Conservation (phyloP, 257 asterid species). For the Ophiorrhiza pumila region DNA sequence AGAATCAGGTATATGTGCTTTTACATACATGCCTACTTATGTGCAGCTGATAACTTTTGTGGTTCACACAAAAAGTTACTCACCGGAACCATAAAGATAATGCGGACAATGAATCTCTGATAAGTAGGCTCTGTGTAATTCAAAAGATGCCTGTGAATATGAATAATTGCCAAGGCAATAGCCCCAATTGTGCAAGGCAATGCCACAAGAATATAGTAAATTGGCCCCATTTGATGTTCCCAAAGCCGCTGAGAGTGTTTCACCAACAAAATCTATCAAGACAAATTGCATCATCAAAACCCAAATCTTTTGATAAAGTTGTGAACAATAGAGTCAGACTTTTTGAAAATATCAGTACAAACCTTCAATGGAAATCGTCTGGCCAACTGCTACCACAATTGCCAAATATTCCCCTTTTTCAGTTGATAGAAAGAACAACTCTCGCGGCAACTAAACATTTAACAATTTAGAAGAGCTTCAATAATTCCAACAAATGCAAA, state of each 20-base stretch:
- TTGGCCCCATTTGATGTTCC: conserved; percentile 61
- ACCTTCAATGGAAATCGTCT: not conserved
- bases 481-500: not conserved
- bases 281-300: not conserved
- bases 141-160: conserved; percentile 83
- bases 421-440: conserved; percentile 3
- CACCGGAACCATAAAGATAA: conserved; percentile 98
- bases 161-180: conserved; percentile 61
- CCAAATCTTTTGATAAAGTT: not conserved
- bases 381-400: not conserved
- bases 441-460: not conserved
- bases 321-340: no score
- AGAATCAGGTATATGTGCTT: not conserved
- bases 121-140: conserved; percentile 93
- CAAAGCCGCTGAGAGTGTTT: not conserved
- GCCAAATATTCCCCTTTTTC: not conserved
- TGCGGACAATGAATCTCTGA: conserved; percentile 95
- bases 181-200: conserved; percentile 90
- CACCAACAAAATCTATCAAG: conserved; percentile 15
- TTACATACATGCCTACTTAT: not conserved
- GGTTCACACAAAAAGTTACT: conserved; percentile 28
- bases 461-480: not conserved
- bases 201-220: conserved; percentile 71
- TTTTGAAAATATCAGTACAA: not conserved
- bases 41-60: not conserved